These are phyloP conservation scores for Saposhnikovia divaricata DNA, from an alignment of 129 eudicot species.

Conservation along the genomic window DNA sequence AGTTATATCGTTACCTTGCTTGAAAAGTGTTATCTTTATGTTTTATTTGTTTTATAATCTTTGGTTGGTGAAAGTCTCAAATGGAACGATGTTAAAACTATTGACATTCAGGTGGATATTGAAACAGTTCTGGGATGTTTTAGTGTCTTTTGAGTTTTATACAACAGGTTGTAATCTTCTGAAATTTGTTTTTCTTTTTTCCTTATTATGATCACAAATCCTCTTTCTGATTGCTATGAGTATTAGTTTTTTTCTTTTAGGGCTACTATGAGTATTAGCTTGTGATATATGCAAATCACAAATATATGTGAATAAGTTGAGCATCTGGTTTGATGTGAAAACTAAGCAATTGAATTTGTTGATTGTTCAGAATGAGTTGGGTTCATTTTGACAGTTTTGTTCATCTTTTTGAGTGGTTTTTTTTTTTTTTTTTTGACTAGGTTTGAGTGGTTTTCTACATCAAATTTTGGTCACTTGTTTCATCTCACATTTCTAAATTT, in stretches of 20 bases:
- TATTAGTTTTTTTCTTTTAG: background rate
- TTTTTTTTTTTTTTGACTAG: too few relatives aligned
- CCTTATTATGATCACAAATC: background rate
- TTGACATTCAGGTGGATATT: background rate
- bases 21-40: constrained; percentile 9
- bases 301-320: background rate
- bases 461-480: too few relatives aligned
- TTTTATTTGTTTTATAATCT: constrained; percentile 1
- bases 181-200: background rate
- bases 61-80: constrained; percentile 5
- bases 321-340: background rate
- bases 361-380: too few relatives aligned
- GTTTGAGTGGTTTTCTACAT: too few relatives aligned
- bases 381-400: too few relatives aligned
- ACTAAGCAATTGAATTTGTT: too few relatives aligned
- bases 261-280: background rate
- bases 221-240: background rate
- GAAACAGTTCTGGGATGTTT: constrained; percentile 2
- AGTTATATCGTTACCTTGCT: constrained; percentile 53
- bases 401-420: too few relatives aligned
- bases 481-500: too few relatives aligned
- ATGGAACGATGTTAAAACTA: background rate
- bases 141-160: background rate
- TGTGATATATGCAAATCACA: background rate
- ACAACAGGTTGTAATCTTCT: background rate